Evolutionary conservation across 805 yeast species (phyloP).

Genomic region (Naumovozyma castellii): DNA sequence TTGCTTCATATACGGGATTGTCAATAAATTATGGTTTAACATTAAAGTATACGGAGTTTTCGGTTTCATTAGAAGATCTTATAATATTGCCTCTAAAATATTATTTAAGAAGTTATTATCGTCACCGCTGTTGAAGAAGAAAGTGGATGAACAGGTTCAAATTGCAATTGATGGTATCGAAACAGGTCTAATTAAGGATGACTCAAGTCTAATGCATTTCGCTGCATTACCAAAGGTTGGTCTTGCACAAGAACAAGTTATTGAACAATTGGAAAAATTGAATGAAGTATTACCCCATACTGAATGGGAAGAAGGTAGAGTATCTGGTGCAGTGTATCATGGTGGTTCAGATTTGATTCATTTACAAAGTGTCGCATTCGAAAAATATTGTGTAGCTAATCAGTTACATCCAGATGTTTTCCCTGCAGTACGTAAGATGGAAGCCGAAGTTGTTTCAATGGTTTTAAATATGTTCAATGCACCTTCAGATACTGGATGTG

Average conservation of each 20-base stretch:
- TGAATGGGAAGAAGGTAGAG: constrained; percentile 76
- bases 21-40: constrained; percentile 7
- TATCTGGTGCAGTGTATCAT: constrained; percentile 94
- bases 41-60: constrained; percentile 34
- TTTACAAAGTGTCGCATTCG: constrained; percentile 70
- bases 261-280: constrained; percentile 42
- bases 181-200: constrained; percentile 45
- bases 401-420: constrained; percentile 96
- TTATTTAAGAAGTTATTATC: constrained; percentile 30
- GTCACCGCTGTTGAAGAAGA: constrained; percentile 45
- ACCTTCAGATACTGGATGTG: constrained; percentile 48
- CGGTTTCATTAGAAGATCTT: constrained; percentile 20
- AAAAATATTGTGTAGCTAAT: constrained; percentile 74
- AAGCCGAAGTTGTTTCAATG: constrained; percentile 90
- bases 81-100: constrained; percentile 13
- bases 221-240: constrained; percentile 52
- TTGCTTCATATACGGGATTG: constrained; percentile 7
- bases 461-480: constrained; percentile 72
- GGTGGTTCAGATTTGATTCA: constrained; percentile 75
- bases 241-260: constrained; percentile 37
- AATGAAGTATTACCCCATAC: constrained; percentile 45
- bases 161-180: constrained; percentile 45
- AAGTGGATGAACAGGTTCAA: constrained; percentile 52
- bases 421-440: constrained; percentile 95
- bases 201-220: constrained; percentile 37